These are phyloP conservation scores for Dillenia turbinata DNA, from an alignment of 164 flowering plant species.

Conservation along the genomic window DNA sequence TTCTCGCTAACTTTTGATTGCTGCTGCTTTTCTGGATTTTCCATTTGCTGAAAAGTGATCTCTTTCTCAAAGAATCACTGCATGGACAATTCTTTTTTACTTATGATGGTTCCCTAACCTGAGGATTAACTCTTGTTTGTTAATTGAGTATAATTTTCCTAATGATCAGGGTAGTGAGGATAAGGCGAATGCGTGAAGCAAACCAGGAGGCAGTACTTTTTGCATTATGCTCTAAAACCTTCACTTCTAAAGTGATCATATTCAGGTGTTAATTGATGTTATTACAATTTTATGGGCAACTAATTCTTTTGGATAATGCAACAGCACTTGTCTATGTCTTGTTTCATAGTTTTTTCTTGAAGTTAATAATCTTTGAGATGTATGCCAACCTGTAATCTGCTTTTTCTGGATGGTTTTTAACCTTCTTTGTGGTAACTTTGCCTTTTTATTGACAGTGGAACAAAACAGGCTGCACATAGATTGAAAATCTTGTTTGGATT, in stretches of 20 bases:
- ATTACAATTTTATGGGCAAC: not conserved
- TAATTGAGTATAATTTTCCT: not conserved
- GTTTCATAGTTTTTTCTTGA: too few species aligned
- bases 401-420: too few species aligned
- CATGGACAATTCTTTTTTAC: not conserved
- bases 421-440: not conserved
- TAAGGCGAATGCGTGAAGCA: slow-evolving; percentile 77
- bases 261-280: slow-evolving; percentile 54
- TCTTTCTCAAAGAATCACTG: not conserved
- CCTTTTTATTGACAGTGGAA: slow-evolving; percentile 63
- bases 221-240: slow-evolving; percentile 83
- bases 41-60: not conserved
- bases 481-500: slow-evolving; percentile 89
- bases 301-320: too few species aligned
- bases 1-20: not conserved
- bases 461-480: slow-evolving; percentile 90
- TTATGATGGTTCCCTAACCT: not conserved
- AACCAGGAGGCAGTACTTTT: slow-evolving; percentile 96
- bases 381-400: too few species aligned
- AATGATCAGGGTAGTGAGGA: slow-evolving; percentile 69
- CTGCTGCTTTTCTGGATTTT: not conserved
- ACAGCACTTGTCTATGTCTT: too few species aligned
- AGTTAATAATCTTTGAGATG: too few species aligned
- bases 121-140: not conserved
- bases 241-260: slow-evolving; percentile 79